Conservation (phyloP, 2,329 filamentous ascomycete species). For the Colletotrichum sp. region DNA sequence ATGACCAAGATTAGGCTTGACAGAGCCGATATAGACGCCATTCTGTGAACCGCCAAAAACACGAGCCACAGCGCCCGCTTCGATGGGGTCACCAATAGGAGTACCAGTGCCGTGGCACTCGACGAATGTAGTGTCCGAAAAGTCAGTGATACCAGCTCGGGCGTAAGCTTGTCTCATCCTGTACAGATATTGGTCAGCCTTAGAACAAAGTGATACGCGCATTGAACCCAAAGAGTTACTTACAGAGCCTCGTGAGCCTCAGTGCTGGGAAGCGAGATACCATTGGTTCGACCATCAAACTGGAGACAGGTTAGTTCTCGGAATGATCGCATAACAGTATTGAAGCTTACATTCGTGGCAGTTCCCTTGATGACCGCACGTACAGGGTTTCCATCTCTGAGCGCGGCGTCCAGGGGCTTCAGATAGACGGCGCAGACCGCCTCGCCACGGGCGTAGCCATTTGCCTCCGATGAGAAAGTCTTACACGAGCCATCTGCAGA, state of each 20-base stretch:
- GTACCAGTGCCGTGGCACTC: slow-evolving; percentile 32
- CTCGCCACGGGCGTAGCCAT: slow-evolving; percentile 50
- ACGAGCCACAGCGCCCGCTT: slow-evolving; percentile 33
- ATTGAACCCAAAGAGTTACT: slow-evolving; percentile 11
- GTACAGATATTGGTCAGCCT: not conserved
- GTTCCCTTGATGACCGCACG: slow-evolving; percentile 32
- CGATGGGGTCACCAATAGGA: slow-evolving; percentile 50
- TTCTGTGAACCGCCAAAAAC: slow-evolving; percentile 27
- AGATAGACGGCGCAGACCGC: slow-evolving; percentile 42
- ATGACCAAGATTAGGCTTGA: slow-evolving; percentile 43
- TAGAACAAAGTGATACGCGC: not conserved
- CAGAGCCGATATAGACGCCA: slow-evolving; percentile 28
- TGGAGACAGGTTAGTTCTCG: not conserved
- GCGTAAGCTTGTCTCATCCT: not conserved
- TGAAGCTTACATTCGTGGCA: slow-evolving; percentile 21
- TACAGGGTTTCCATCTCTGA: slow-evolving; percentile 42
- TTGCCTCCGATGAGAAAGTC: slow-evolving; percentile 37
- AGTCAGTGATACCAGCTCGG: not conserved
- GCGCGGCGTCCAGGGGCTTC: slow-evolving; percentile 43
- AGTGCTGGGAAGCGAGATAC: slow-evolving; percentile 43
- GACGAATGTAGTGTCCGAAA: slow-evolving; percentile 15
- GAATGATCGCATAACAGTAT: not conserved
- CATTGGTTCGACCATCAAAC: slow-evolving; percentile 36
- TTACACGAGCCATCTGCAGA: slow-evolving; percentile 19
- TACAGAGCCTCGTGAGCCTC: slow-evolving; percentile 35